A percentile compares a stretch with the other conserved stretches of the same genome.
Evolutionary conservation across 768 basidiomycete species (phyloP).

Genomic region (Suillus weaverae): DNA sequence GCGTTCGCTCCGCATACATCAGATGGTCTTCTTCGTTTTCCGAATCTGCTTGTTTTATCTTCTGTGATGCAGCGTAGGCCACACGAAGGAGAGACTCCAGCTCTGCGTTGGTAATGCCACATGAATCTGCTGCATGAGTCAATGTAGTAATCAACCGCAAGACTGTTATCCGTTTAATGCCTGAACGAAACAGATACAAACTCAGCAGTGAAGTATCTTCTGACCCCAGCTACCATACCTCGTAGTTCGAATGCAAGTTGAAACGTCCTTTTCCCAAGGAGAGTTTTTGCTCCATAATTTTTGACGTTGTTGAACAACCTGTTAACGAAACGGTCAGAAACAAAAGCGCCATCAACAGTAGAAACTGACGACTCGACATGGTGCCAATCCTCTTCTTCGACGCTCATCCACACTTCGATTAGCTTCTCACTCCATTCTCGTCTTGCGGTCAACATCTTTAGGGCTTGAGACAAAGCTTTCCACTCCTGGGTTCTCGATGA

Average conservation of each 20-base stretch:
- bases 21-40: constrained; percentile 10
- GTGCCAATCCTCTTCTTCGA: constrained; percentile 25
- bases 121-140: constrained; percentile 10
- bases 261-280: constrained; percentile 13
- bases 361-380: constrained; percentile 19
- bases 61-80: constrained; percentile 17
- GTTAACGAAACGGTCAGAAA: background rate
- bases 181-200: background rate
- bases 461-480: constrained; percentile 15
- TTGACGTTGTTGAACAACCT: constrained; percentile 19
- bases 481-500: constrained; percentile 20
- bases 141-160: constrained; percentile 27
- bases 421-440: constrained; percentile 23
- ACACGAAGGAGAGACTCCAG: constrained; percentile 28
- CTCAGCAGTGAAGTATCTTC: background rate
- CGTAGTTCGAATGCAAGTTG: constrained; percentile 19
- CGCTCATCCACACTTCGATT: constrained; percentile 21
- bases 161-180: constrained; percentile 25
- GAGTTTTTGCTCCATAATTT: constrained; percentile 21
- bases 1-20: constrained; percentile 15
- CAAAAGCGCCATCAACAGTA: background rate
- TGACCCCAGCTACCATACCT: constrained; percentile 13
- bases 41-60: constrained; percentile 12
- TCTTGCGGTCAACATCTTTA: constrained; percentile 23
- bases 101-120: constrained; percentile 17